Base-by-base conservation (phyloP, 352 stramenopile genomes). In the Peronospora destructor region DNA sequence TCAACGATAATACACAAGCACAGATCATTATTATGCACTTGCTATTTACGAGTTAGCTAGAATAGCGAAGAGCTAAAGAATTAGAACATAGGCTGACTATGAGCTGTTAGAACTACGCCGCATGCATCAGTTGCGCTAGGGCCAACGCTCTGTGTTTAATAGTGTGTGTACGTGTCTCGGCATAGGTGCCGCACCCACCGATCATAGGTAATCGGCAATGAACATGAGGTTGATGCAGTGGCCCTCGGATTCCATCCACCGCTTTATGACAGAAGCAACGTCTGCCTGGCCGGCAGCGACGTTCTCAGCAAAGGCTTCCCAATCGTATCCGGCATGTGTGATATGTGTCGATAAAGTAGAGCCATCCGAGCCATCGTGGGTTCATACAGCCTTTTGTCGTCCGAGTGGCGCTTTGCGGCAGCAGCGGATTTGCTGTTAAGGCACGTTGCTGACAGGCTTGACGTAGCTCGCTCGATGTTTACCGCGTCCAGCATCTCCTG, bases 121-220 rank as follows among this genome's bases (percentile, higher is more conserved):
- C 67, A 76, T 6, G 32, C 9, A n/a, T 76, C 67, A 1, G 49
- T 59, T 6, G 61, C 56, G 29, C 68, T 48, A 6, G 61, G 41
- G n/a, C 57, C 69, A 41, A 85, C 83, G 51, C 71, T 56, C 51
- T 85, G 73, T 0, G 68, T 81, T 71, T 71, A 85, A 49, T 77
- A 85, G 59, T 73, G 49, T 43, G 71, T 70, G 60, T 73, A 77
- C 21, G 54, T 67, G 28, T 65, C 19, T 29, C 28, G 2, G 34
- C 35, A 25, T 76, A 76, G 2, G 53, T 0, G 59, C 60, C 4
- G 45, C 59, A 19, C 66, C 66, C 59, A 19, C 66, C 66, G 13
- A 76, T 47, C 55, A 72, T 68, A 28, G 56, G 59, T 73, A 76
- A 16, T 64, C 52, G n/a, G 26, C 7, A 34, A 56, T 43, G n/a